Conservation (phyloP, 169 alveolate genomes). For the Plasmodium billcollinsi region DNA sequence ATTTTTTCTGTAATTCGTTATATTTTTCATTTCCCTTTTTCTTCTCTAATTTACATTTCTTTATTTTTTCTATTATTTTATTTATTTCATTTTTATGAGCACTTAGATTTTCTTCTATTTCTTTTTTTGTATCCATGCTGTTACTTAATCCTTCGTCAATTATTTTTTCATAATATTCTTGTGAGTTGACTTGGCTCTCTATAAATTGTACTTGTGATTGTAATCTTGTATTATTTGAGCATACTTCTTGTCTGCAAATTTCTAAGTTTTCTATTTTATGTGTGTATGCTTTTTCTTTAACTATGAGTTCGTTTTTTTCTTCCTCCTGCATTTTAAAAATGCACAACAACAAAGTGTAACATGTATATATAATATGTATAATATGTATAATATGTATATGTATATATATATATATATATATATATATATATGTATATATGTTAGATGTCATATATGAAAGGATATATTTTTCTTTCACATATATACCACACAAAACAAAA, state of each 20-base stretch:
- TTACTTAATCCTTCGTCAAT: constrained; percentile 29
- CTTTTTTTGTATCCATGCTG: constrained; percentile 21
- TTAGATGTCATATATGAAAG: no score
- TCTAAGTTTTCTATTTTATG: constrained; percentile 11
- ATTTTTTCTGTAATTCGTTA: constrained; percentile 8
- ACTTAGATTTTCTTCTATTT: constrained; percentile 11
- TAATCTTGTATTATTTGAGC: constrained; percentile 14
- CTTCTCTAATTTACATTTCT: constrained; percentile 13
- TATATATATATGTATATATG: neutral
- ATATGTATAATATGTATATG: no score
- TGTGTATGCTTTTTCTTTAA: constrained; percentile 21
- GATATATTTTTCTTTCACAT: no score
- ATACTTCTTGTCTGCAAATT: constrained; percentile 11
- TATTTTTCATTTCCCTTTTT: constrained; percentile 16
- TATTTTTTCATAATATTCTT: constrained; percentile 37
- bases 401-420: neutral
- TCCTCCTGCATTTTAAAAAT: constrained; percentile 29
- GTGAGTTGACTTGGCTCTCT: constrained; percentile 48
- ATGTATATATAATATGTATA: no score
- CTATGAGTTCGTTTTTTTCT: constrained; percentile 1
- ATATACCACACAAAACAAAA: no score
- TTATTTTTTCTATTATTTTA: neutral
- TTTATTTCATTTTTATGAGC: constrained; percentile 17
- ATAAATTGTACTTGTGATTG: constrained; percentile 40
- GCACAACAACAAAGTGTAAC: neutral